Percentiles rank a stretch among this genome's conserved stretches.
phyloP scores from a whole-genome alignment of 2,329 filamentous ascomycete genomes.

The Colletotrichum trifolii region DNA sequence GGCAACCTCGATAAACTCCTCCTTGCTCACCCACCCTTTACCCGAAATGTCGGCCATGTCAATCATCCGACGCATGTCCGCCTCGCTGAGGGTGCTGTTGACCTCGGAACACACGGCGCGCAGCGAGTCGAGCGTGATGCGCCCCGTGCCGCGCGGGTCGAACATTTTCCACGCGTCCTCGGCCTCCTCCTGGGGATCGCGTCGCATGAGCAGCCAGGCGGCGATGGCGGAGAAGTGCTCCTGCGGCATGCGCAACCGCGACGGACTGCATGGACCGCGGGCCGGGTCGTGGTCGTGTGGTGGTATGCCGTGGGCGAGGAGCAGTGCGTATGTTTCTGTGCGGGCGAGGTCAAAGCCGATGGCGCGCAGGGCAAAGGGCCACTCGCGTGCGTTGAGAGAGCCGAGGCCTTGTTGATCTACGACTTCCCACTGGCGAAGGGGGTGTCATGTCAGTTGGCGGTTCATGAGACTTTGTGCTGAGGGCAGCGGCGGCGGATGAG shows the following conservation, averaged over 20 bases:
- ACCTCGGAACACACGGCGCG: conserved; percentile 88
- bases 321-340: conserved; percentile 81
- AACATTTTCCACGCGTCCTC: conserved; percentile 92
- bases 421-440: conserved; percentile 77
- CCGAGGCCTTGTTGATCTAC: conserved; percentile 98
- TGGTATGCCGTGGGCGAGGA: conserved; percentile 83
- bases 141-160: conserved; percentile 90
- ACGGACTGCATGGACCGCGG: conserved; percentile 63
- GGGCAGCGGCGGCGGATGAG: too few species aligned
- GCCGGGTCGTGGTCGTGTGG: conserved; percentile 64
- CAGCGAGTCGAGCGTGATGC: conserved; percentile 90
- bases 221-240: conserved; percentile 80
- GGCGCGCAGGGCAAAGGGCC: conserved; percentile 95
- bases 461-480: too few species aligned
- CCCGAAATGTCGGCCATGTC: conserved; percentile 97
- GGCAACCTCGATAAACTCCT: conserved; percentile 74
- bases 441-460: too few species aligned
- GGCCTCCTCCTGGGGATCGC: conserved; percentile 92
- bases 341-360: conserved; percentile 94
- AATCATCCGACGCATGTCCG: conserved; percentile 95
- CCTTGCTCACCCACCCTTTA: conserved; percentile 80
- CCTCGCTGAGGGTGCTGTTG: conserved; percentile 85
- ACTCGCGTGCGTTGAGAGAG: conserved; percentile 96
- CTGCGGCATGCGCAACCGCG: conserved; percentile 79
- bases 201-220: conserved; percentile 80